Conservation (phyloP, 345 rosid species). For the Citrus glauca region DNA sequence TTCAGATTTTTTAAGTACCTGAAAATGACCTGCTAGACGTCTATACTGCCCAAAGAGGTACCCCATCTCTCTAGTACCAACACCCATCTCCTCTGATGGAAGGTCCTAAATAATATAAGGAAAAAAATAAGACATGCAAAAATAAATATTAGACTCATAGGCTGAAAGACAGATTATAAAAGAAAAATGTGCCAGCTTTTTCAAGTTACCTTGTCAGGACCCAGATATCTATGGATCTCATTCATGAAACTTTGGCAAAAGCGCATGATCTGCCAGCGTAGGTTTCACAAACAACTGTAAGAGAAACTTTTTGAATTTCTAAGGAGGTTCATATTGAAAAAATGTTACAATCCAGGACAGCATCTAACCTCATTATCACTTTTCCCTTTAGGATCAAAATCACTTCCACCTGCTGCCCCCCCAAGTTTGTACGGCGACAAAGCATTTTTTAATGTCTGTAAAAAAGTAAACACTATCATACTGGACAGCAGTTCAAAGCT, state of each 20-base stretch:
- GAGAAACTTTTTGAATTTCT: constrained; percentile 23
- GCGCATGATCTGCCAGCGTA: constrained; percentile 78
- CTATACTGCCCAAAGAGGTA: constrained; percentile 95
- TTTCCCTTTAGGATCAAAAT: constrained; percentile 98
- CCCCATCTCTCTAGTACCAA: constrained; percentile 98
- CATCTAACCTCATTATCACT: constrained; percentile 86
- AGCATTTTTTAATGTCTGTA: constrained; percentile 93
- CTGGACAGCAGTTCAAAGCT: neutral
- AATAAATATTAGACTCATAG: constrained; percentile 8
- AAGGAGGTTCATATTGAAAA: constrained; percentile 12
- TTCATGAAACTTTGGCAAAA: constrained; percentile 99
- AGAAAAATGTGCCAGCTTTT: neutral
- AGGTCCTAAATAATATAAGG: constrained; percentile 54
- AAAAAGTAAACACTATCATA: constrained; percentile 5
- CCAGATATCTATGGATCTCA: constrained; percentile 87
- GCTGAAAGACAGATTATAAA: constrained; percentile 1
- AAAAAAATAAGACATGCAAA: constrained; percentile 7
- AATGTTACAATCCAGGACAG: constrained; percentile 11
- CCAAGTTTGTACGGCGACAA: constrained; percentile 94
- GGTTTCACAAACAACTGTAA: constrained; percentile 29
- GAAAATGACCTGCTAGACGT: constrained; percentile 92
- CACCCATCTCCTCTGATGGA: constrained; percentile 99
- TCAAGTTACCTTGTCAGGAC: constrained; percentile 78
- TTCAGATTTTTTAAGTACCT: constrained; percentile 47
- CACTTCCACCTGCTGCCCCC: constrained; percentile 99